These are phyloP conservation scores for Sordaria brevicollis DNA, from an alignment of 495 filamentous ascomycete species.

Conservation along the genomic window DNA sequence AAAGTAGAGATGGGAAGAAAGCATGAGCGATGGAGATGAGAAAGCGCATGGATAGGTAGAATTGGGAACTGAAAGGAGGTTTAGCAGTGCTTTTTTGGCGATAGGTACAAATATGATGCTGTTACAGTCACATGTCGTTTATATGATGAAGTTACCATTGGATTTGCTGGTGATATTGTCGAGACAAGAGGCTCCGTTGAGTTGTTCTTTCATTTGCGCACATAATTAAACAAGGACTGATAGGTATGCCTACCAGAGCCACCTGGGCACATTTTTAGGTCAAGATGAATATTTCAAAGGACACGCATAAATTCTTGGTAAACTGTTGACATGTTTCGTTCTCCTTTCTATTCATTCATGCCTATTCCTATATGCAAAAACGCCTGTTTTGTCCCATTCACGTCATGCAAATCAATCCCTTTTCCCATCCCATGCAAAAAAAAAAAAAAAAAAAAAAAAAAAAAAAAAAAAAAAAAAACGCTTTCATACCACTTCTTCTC, in stretches of 20 bases:
- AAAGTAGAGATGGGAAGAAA: background rate
- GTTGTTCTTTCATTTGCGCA: too few relatives aligned
- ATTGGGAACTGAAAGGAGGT: background rate
- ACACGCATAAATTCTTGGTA: too few relatives aligned
- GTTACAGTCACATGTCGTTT: background rate
- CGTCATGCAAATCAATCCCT: background rate
- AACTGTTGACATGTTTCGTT: too few relatives aligned
- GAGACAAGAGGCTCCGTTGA: background rate
- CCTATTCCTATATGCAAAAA: too few relatives aligned
- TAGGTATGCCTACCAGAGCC: too few relatives aligned
- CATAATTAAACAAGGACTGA: too few relatives aligned
- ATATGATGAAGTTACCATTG: background rate
- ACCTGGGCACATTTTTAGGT: too few relatives aligned
- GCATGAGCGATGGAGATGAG: background rate
- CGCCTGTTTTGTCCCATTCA: background rate
- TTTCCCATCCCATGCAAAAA: background rate
- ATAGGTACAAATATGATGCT: background rate
- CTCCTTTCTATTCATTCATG: too few relatives aligned
- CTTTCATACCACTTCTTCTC: too few relatives aligned
- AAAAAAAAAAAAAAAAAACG: too few relatives aligned
- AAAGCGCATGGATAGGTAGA: background rate
- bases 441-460: too few relatives aligned
- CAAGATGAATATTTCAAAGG: too few relatives aligned
- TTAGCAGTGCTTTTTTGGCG: background rate
- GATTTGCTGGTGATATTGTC: background rate